Evolutionary conservation across 768 basidiomycete species (phyloP), one percentile per base, ranked within the genome.

Genomic region (Gloeophyllum trabeum): DNA sequence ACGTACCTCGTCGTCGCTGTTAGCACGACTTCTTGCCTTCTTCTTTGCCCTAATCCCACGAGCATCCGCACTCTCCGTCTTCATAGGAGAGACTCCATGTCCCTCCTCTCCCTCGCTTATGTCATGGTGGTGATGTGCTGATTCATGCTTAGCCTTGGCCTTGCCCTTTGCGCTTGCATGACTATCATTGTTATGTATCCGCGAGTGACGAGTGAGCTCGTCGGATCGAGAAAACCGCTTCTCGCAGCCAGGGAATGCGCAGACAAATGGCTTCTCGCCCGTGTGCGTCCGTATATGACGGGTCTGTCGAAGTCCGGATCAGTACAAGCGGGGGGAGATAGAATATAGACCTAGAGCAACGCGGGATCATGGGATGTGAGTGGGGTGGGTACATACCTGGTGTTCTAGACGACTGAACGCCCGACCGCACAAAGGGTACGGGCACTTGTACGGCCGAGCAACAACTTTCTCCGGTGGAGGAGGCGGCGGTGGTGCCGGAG

Each of bases 211-310:
- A 22, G 94, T 99, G 49, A 99, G 77, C 63, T 99, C 94, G 68
- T 99, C 94, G n/a, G 89, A 91, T 45, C 94, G 81, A 14, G 89
- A 92, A 62, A 99, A 99, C 4, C 92, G 84, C 61, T 98, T 99
- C 62, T 96, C 93, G 73, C 94, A 99, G n/a, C 80, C 76, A 3
- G 88, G 79, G 59, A 81, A 88, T 1, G 79, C 81, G 73, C 94
- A 99, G 18, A 77, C 73, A 54, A 97, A 97, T 2, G 94, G 94
- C 53, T 96, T 97, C 64, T 99, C 94, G 54, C 94, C 94, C 0
- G 94, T 99, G 61, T 99, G 94, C 0, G 93, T 99, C 46, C 94
- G 84, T 42, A 97, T 96, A 57, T 99, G 94, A 48, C 94, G 83
- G 16, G 94, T 99, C 89, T 98, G 60, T 0, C 25, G 32, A n/a